phyloP scores from a whole-genome alignment of 768 basidiomycete species.

The Lactarius quietus region DNA sequence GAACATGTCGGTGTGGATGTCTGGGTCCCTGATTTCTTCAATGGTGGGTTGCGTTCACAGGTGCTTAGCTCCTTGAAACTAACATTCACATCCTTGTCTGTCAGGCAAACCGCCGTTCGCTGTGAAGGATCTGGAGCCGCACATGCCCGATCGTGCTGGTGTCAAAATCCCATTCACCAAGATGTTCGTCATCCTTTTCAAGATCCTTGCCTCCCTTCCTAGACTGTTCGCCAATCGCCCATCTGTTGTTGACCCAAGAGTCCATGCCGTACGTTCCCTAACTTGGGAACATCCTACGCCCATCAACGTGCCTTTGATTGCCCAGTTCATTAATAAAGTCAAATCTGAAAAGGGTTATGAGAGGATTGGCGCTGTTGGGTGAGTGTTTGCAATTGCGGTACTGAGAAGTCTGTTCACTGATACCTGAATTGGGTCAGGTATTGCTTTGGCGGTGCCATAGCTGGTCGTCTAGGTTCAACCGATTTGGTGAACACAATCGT shows the following conservation, averaged over 20 bases:
- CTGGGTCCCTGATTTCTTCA: slow-evolving; percentile 60
- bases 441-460: slow-evolving; percentile 38
- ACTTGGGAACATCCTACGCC: background rate
- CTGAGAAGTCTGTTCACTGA: background rate
- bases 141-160: slow-evolving; percentile 34
- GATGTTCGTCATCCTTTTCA: slow-evolving; percentile 25
- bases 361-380: slow-evolving; percentile 45
- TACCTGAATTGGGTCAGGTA: slow-evolving; percentile 31
- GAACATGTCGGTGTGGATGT: slow-evolving; percentile 52
- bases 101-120: slow-evolving; percentile 33
- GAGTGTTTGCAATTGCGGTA: slow-evolving; percentile 14
- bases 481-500: slow-evolving; percentile 38
- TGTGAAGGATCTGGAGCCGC: slow-evolving; percentile 30
- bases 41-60: slow-evolving; percentile 36
- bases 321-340: slow-evolving; percentile 38
- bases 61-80: background rate
- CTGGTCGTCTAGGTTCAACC: slow-evolving; percentile 32
- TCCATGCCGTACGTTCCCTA: slow-evolving; percentile 27
- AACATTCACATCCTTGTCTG: background rate
- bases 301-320: background rate
- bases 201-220: slow-evolving; percentile 28
- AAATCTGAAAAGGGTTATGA: slow-evolving; percentile 39
- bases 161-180: slow-evolving; percentile 24
- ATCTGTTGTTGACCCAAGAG: slow-evolving; percentile 31
- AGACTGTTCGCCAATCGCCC: slow-evolving; percentile 29